Base-by-base conservation (phyloP, 768 basidiomycete species). In the Podaxis pistillaris region DNA sequence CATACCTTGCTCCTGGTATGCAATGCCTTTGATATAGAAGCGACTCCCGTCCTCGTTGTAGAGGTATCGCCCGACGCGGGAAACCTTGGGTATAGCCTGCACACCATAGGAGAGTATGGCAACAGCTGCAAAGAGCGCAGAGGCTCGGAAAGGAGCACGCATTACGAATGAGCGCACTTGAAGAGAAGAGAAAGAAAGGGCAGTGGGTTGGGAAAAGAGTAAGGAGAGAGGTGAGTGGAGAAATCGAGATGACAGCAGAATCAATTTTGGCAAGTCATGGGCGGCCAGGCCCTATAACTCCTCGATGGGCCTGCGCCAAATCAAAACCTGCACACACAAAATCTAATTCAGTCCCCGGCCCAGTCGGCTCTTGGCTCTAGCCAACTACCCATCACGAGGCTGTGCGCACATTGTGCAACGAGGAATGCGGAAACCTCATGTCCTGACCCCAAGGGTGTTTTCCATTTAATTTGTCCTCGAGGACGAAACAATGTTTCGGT, bases 11-110 rank as follows among this genome's bases (percentile, higher is more conserved):
- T 84, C 80, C 72, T 94, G 92, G 74, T 94, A 94, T 11, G 91
- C 90, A 60, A 94, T 76, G 58, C 92, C 93, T 74, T 92, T 93
- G 76, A 97, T 90, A 75, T 87, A 95, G 76, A 96, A 96, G 58
- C 95, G 77, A 41, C 71, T 86, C 2, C 93, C 92, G 55, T 86
- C 83, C 3, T 82, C 82, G 44, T 83, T 83, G 75, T 94, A 96
- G 47, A 96, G 86, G 72, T 94, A 96, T 69, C 86, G 84, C 37
- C 92, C 94, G 30, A 78, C 71, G 49, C 92, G 83, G 41, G 88
- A 79, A 67, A 97, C 81, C 60, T 83, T 81, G 37, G 85, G 80
- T 49, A 95, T 79, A 62, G 91, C 91, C n/a, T 77, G 71, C n/a
- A 83, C 86, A 38, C 77, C 72, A n/a, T 77, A 73, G n/a, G 78